Evolutionary conservation across 345 rosid species (phyloP), one percentile per base, ranked within the genome.

Genomic region (Firmiana major): DNA sequence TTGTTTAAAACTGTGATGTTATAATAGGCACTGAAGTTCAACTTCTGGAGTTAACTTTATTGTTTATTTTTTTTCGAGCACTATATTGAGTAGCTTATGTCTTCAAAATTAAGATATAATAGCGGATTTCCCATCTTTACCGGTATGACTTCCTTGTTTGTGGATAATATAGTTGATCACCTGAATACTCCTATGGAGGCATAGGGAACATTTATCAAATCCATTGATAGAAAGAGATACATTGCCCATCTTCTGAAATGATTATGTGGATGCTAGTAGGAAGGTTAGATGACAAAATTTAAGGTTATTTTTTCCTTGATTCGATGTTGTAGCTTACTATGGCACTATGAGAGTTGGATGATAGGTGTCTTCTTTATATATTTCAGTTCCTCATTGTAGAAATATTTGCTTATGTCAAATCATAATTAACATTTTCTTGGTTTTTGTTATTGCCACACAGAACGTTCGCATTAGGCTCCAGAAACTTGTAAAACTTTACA

Each of bases 1-100:
- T 42, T 74, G 67, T 74, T 75, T 64, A 19, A 75, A 62, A 24
- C 67, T 31, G 16, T 15, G 12, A 31, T 49, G 36, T 34, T 72
- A 34, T 54, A n/a, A 54, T 54, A n/a, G 43, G n/a, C 40, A 74
- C 53, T 45, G 31, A 62, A 24, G 58, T 60, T 75, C n/a, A 53
- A 34, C n/a, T 36, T 71, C 57, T 34, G 46, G 75, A 53, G 28
- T 34, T 53, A 36, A 51, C 46, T 17, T 31, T 51, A 8, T 71
- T 31, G 59, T 49, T 70, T 16, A 17, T 15, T 16, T 0, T 70
- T 49, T 43, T 7, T 1, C 0, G 6, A 36, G 2, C 11, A 12
- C 54, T 8, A 3, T 22, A 9, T 6, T 9, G 13, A 58, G 34
- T 11, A 58, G 73, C 55, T 26, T 46, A 69, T 15, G 54, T 67